Percentiles rank a stretch among this genome's conserved stretches.
These are phyloP conservation scores for Calonectria montana DNA, from an alignment of 2,329 filamentous ascomycete genomes.

Conservation along the genomic window DNA sequence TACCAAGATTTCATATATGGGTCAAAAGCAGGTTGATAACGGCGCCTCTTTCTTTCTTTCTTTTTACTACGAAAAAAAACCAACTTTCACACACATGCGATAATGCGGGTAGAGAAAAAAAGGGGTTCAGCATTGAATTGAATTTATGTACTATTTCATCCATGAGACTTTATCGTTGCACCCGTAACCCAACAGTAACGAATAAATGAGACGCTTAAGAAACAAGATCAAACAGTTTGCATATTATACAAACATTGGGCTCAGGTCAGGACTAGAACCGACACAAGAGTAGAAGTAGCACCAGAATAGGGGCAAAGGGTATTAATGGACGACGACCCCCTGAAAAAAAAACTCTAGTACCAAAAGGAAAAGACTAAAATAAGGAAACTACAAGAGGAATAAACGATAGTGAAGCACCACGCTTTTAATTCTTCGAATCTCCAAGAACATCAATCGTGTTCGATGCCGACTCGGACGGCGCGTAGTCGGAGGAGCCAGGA, in stretches of 20 bases:
- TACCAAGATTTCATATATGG: constrained; percentile 84
- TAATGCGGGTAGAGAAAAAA: constrained; percentile 9
- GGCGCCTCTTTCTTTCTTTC: no score
- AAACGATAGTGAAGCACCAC: neutral
- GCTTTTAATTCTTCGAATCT: constrained; percentile 36
- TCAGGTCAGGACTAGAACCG: neutral
- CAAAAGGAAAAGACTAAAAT: constrained; percentile 19
- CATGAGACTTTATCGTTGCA: constrained; percentile 15
- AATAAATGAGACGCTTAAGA: constrained; percentile 9
- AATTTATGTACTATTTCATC: constrained; percentile 32
- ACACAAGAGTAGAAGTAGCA: neutral
- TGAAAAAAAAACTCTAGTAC: constrained; percentile 23
- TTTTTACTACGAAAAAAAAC: neutral
- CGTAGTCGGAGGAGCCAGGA: constrained; percentile 45
- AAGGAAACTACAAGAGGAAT: constrained; percentile 11
- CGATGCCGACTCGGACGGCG: constrained; percentile 32
- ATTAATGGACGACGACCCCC: constrained; percentile 23
- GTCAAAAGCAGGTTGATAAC: constrained; percentile 20
- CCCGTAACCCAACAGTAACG: constrained; percentile 21
- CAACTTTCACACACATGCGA: neutral
- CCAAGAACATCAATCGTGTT: constrained; percentile 38
- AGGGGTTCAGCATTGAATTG: constrained; percentile 21
- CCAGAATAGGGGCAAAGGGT: constrained; percentile 8
- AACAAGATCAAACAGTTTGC: constrained; percentile 23
- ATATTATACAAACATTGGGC: neutral